phyloP scores from a whole-genome alignment of 2,329 filamentous ascomycete species.

The Bipolaris cookei region DNA sequence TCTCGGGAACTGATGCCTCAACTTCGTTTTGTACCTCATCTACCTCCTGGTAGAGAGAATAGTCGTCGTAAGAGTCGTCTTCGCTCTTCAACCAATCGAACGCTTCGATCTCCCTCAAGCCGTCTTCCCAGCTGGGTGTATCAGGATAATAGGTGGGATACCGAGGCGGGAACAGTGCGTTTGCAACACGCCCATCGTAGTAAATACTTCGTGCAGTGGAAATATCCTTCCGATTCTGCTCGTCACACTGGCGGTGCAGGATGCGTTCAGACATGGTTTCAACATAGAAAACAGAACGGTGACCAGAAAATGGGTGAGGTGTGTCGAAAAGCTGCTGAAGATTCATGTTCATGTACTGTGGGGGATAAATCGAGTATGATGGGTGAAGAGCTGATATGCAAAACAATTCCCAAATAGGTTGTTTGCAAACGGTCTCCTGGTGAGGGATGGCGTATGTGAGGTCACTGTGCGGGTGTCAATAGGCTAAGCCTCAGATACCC shows the following conservation, averaged over 20 bases:
- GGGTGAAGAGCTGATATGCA: neutral
- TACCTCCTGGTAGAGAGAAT: no score
- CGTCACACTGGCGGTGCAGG: neutral
- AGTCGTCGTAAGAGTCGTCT: neutral
- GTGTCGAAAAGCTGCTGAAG: neutral
- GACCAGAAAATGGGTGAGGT: neutral
- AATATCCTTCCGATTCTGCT: slow-evolving; percentile 9
- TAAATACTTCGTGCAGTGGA: slow-evolving; percentile 2
- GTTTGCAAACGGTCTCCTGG: slow-evolving; percentile 17
- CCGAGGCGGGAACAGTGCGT: slow-evolving; percentile 9
- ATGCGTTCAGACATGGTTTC: neutral
- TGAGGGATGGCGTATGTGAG: neutral
- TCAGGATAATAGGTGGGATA: slow-evolving; percentile 15
- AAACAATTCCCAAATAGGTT: neutral
- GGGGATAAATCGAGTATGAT: neutral
- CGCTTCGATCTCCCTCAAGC: slow-evolving; percentile 28
- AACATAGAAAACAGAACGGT: neutral
- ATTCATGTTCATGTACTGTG: no score
- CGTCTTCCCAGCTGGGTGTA: slow-evolving; percentile 28
- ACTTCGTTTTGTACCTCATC: neutral
- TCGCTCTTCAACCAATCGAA: slow-evolving; percentile 30
- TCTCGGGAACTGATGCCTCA: neutral
- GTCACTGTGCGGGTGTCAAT: neutral
- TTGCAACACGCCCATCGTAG: slow-evolving; percentile 12
- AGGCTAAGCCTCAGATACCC: neutral